phyloP scores from a whole-genome alignment of 2,329 filamentous ascomycete species.

The Verticillium longisporum region DNA sequence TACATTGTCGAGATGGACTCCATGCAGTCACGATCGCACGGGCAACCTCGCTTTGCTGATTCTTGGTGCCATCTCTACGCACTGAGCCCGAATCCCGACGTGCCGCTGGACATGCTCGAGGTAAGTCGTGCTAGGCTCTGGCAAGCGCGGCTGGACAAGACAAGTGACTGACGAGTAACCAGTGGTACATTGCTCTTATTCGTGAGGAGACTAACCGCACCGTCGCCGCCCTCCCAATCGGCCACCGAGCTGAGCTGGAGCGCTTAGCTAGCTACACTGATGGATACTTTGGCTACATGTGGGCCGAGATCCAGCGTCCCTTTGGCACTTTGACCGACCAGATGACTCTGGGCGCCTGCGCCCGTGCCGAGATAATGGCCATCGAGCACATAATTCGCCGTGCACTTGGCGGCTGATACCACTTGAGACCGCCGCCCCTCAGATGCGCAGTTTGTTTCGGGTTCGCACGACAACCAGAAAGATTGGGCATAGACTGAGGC shows the following conservation, averaged over 20 bases:
- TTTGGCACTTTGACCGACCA: slow-evolving; percentile 34
- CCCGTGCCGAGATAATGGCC: slow-evolving; percentile 37
- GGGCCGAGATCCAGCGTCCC: slow-evolving; percentile 33
- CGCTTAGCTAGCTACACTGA: slow-evolving; percentile 24
- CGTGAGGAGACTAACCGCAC: slow-evolving; percentile 42
- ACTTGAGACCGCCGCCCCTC: neutral
- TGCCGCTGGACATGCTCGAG: slow-evolving; percentile 47
- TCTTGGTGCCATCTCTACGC: slow-evolving; percentile 47
- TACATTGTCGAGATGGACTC: slow-evolving; percentile 29
- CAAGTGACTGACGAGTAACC: neutral
- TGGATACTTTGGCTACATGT: slow-evolving; percentile 46
- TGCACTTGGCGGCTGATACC: slow-evolving; percentile 19
- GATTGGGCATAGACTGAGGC: neutral
- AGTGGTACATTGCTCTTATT: slow-evolving; percentile 53
- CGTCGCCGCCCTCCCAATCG: slow-evolving; percentile 29
- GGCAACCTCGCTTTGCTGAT: slow-evolving; percentile 39
- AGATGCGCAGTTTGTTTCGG: neutral
- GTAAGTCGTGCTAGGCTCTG: slow-evolving; percentile 26
- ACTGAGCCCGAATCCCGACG: slow-evolving; percentile 39
- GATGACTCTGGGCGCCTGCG: slow-evolving; percentile 40
- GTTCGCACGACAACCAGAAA: neutral
- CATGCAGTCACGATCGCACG: slow-evolving; percentile 27
- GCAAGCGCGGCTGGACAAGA: neutral
- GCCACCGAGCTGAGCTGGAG: slow-evolving; percentile 31
- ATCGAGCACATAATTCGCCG: slow-evolving; percentile 43